Percentiles rank a stretch among this genome's conserved stretches.
Evolutionary conservation across 306 rosid genomes (phyloP).

Genomic region (Begonia masoniana): DNA sequence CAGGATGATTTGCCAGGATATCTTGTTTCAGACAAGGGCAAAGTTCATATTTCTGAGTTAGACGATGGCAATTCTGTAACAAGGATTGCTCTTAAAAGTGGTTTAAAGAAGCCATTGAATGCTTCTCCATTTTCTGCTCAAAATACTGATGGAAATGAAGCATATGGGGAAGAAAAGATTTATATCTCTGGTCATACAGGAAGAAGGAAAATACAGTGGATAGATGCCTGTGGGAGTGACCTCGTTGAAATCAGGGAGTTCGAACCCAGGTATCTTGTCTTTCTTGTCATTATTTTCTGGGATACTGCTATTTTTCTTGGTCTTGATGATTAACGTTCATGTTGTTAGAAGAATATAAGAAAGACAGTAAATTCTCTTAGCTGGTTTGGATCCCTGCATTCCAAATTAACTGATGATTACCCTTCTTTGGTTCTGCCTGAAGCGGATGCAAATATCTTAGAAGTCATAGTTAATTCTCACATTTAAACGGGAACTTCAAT

Average conservation of each 20-base stretch:
- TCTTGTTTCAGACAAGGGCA: slow-evolving; percentile 30
- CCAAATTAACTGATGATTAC: too few relatives aligned
- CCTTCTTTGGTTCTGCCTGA: too few relatives aligned
- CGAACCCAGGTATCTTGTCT: slow-evolving; percentile 67
- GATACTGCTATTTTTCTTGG: too few relatives aligned
- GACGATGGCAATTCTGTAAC: slow-evolving; percentile 26
- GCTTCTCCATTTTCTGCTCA: slow-evolving; percentile 24
- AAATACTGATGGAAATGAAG: slow-evolving; percentile 29
- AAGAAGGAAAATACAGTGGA: slow-evolving; percentile 90
- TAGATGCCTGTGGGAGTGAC: slow-evolving; percentile 76
- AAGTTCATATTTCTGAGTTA: slow-evolving; percentile 27
- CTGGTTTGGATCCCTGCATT: too few relatives aligned
- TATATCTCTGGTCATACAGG: slow-evolving; percentile 34
- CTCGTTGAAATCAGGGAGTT: slow-evolving; percentile 77
- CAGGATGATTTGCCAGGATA: slow-evolving; percentile 51
- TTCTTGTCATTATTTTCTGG: too few relatives aligned
- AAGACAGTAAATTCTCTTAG: too few relatives aligned
- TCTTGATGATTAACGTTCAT: too few relatives aligned
- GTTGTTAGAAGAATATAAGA: too few relatives aligned
- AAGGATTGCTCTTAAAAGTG: slow-evolving; percentile 61
- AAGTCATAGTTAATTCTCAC: too few relatives aligned
- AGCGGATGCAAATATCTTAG: too few relatives aligned
- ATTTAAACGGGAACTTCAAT: too few relatives aligned
- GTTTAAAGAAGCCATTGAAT: slow-evolving; percentile 51
- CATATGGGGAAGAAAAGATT: slow-evolving; percentile 19